Percentiles rank a stretch among this genome's conserved stretches.
phyloP scores from a whole-genome alignment of 805 yeast genomes.

The Schizosaccharomyces osmophilus region DNA sequence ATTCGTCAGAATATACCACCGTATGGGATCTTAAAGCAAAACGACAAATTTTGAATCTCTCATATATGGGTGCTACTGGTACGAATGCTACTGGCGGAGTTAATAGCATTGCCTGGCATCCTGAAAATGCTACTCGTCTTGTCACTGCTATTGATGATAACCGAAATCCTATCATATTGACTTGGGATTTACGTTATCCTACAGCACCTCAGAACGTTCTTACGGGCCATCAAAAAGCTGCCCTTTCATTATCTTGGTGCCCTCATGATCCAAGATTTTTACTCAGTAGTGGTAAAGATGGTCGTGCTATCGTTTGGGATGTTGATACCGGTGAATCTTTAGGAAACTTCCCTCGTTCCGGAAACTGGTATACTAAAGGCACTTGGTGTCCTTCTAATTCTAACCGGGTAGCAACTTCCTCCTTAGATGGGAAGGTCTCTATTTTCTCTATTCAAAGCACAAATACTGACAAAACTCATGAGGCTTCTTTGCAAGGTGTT shows the following conservation, averaged over 20 bases:
- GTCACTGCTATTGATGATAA: slow-evolving; percentile 75
- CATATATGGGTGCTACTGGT: slow-evolving; percentile 25
- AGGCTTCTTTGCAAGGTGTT: slow-evolving; percentile 9
- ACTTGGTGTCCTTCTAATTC: slow-evolving; percentile 74
- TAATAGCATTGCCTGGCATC: slow-evolving; percentile 85
- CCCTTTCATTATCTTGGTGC: slow-evolving; percentile 86
- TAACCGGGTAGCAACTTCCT: slow-evolving; percentile 63
- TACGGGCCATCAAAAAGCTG: slow-evolving; percentile 67
- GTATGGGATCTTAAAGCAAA: slow-evolving; percentile 82
- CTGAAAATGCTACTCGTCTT: slow-evolving; percentile 44
- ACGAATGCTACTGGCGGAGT: slow-evolving; percentile 34
- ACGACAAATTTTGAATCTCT: slow-evolving; percentile 68
- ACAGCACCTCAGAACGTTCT: slow-evolving; percentile 64
- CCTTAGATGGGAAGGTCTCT: slow-evolving; percentile 11
- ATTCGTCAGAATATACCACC: slow-evolving; percentile 63
- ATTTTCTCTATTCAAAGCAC: slow-evolving; percentile 78
- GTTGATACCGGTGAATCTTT: slow-evolving; percentile 47
- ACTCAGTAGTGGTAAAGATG: slow-evolving; percentile 82
- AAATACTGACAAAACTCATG: slow-evolving; percentile 10
- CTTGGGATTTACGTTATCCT: slow-evolving; percentile 90
- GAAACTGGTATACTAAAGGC: slow-evolving; percentile 83
- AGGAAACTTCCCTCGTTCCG: slow-evolving; percentile 74
- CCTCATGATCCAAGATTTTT: slow-evolving; percentile 50
- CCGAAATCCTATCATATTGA: slow-evolving; percentile 47
- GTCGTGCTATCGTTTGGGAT: slow-evolving; percentile 72